Conservation (phyloP, 768 basidiomycete genomes). For the Suillus placidus region DNA sequence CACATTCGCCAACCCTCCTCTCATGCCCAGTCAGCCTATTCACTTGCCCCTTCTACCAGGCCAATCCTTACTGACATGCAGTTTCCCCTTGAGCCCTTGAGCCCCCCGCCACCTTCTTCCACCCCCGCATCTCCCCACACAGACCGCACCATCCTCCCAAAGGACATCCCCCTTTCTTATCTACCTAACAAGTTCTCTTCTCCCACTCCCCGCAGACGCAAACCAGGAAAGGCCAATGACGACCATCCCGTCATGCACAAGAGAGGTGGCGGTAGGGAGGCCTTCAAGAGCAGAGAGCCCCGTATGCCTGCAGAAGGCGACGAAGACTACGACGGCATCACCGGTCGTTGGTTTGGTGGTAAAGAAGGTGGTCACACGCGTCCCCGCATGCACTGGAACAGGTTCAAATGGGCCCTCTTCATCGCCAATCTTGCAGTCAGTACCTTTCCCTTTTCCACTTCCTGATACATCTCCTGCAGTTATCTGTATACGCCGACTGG, state of each 20-base stretch:
- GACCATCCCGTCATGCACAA: constrained; percentile 46
- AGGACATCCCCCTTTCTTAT: constrained; percentile 54
- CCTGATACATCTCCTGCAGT: constrained; percentile 32
- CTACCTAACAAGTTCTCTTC: constrained; percentile 75
- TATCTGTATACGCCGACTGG: constrained; percentile 69
- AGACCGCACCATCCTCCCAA: constrained; percentile 1
- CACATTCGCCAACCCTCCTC: constrained; percentile 30
- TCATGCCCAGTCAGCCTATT: constrained; percentile 45
- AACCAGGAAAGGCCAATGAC: constrained; percentile 34
- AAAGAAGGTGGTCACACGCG: constrained; percentile 42
- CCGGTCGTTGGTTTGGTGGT: constrained; percentile 42
- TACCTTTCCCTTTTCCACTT: background rate
- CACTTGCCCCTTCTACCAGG: constrained; percentile 49
- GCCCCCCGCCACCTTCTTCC: constrained; percentile 34
- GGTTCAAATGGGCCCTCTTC: constrained; percentile 84
- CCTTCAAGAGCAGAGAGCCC: constrained; percentile 54
- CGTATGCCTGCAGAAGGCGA: constrained; percentile 56
- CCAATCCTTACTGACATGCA: constrained; percentile 46
- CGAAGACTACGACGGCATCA: constrained; percentile 55
- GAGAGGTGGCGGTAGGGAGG: constrained; percentile 72
- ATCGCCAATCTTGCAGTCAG: constrained; percentile 34
- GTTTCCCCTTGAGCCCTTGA: constrained; percentile 40
- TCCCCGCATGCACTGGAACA: constrained; percentile 68
- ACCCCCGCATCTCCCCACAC: constrained; percentile 21
- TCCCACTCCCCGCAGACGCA: constrained; percentile 41